A percentile compares a stretch with the other conserved stretches of the same genome.
Conservation (phyloP, 257 asterid species). For the Capsicum rhomboideum region DNA sequence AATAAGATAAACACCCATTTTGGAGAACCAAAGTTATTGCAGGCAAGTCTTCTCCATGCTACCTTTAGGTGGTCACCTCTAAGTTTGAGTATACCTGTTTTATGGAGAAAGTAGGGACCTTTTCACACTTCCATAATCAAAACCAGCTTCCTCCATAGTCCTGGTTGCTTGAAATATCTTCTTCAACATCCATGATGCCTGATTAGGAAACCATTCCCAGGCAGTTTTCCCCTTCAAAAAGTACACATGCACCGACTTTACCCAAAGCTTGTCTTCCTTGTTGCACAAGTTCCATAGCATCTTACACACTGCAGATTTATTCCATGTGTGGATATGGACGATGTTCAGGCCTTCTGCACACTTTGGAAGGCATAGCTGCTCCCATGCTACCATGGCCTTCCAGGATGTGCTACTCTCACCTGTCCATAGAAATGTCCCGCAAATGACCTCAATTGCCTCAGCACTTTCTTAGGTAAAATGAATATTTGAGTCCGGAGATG, state of each 20-base stretch:
- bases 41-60: background rate
- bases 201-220: background rate
- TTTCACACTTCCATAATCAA: too few relatives aligned
- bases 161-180: background rate
- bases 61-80: background rate
- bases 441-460: too few relatives aligned
- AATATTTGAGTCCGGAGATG: too few relatives aligned
- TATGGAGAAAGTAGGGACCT: background rate
- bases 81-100: background rate
- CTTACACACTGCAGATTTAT: background rate
- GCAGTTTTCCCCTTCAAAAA: background rate
- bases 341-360: background rate
- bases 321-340: background rate
- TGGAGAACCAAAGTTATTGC: background rate
- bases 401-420: background rate
- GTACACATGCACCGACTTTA: too few relatives aligned
- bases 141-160: background rate
- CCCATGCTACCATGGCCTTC: background rate
- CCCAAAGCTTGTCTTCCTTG: background rate
- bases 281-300: background rate
- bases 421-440: background rate
- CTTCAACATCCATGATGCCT: background rate
- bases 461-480: background rate
- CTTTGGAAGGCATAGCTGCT: too few relatives aligned
- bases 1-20: background rate